Base-by-base conservation (phyloP, 129 eudicot genomes). In the Centaurea solstitialis region DNA sequence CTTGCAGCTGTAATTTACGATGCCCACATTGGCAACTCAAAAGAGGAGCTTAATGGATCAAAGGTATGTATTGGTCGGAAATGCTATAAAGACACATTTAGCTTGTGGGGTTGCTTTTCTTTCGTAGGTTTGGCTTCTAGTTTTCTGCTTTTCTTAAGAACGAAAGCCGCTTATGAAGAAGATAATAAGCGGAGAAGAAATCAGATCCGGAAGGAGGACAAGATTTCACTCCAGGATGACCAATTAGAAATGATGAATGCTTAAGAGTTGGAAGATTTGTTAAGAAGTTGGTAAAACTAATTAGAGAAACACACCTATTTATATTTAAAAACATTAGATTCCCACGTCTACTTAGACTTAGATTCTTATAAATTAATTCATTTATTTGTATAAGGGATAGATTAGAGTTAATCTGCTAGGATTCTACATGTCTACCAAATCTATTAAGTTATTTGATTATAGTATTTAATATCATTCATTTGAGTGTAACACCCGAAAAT, bases 1-100 rank as follows among this genome's bases (percentile, higher is more conserved):
- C 73, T 83, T 69, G 97, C 94, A 22, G 92, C 94, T 37, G 4
- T 80, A 22, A 83, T 89, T 0, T 92, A 92, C n/a, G 93, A 87
- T 65, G 67, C 82, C 12, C 76, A 86, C 68, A 78, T 88, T 50
- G 79, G 43, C 7, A 61, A 74, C 24, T 74, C 89, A n/a, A 83
- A 75, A 33, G 65, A 26, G 45, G 74, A 68, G 68, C 74, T 66
- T 15, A 87, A 78, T 38, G 86, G 73, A 59, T 61, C 83, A 45
- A 84, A 74, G 79, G 91, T 89, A 13, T 92, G 97, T 69, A 80
- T 88, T 74, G 97, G 94, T n/a, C 83, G 86, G 64, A 71, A 79
- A n/a, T 92, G 97, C 79, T 92, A 86, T 70, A 26, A 72, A 57
- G 39, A 74, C 67, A 92, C 97, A 35, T 92, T 92, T 79, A 4